Base-by-base conservation (phyloP, 2,329 filamentous ascomycete species). In the Septoria linicola region DNA sequence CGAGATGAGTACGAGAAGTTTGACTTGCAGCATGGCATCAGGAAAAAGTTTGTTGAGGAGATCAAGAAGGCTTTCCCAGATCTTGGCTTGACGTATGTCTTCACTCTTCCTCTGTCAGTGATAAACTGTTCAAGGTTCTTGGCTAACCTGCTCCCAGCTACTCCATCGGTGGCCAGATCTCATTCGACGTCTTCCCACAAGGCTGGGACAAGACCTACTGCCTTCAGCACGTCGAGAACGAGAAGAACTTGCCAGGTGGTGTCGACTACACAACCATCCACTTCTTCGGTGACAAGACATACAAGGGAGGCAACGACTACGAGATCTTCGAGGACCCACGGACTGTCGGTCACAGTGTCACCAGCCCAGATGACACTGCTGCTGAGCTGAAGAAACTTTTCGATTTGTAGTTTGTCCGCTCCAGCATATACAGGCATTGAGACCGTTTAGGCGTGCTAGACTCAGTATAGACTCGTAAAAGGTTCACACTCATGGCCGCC, bases 191-290 rank as follows among this genome's bases (percentile, higher is more conserved):
- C 65, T 99, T 99, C 80, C 93, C 93, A 59, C 82, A 78, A 2
- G 93, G 93, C 67, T 99, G 93, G 93, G 93, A 99, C 76, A 99
- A 97, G 84, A 96, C 89, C 8, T 99, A 96, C 80, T 96, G 91
- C 76, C 79, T 97, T 61, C 78, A 82, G 63, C 91, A 96, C 73
- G 77, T 97, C 56, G 89, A 93, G 75, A 80, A 80, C 58, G 91
- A 96, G 71, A 84, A 86, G 64, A 69, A 72, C 14, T 60, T 71
- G 69, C 77, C 80, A 34, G 84, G 82, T 65, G 85, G 86, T 57
- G 76, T 95, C 58, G 75, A 84, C 19, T 97, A 92, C 78, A 88
- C 83, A 62, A 92, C 82, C 37, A 87, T 97, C 63, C 93, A 97
- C 78, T 97, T 97, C 81, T 99, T 97, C 66, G 93, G 93, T 60